These are phyloP conservation scores for Acanthamoeba divionensis DNA, from an alignment of 208 protist species.

Conservation along the genomic window DNA sequence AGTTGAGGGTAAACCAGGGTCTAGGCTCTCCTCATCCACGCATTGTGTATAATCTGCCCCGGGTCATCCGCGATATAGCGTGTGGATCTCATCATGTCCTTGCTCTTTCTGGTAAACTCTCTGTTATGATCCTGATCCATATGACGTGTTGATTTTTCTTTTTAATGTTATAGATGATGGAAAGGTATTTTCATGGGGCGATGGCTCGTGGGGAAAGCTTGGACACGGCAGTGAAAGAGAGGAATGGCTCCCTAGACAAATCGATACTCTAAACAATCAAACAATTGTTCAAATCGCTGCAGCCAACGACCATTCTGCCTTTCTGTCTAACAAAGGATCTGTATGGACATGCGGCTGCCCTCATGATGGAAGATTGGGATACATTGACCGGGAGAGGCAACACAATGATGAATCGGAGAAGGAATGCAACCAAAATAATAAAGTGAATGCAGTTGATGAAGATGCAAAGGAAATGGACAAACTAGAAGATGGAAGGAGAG, in stretches of 20 bases:
- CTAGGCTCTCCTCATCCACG: neutral
- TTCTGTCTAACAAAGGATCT: neutral
- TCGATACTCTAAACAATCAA: neutral
- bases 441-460: neutral
- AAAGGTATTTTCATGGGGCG: constrained; percentile 35
- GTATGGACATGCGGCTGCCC: constrained; percentile 19
- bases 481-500: no score
- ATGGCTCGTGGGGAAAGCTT: constrained; percentile 32
- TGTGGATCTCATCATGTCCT: constrained; percentile 24
- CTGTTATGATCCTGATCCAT: no score
- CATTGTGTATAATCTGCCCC: constrained; percentile 22
- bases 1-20: neutral
- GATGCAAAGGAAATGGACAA: neutral
- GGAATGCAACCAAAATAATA: neutral
- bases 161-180: neutral
- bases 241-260: neutral
- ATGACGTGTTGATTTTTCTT: no score
- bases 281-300: neutral
- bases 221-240: constrained; percentile 9
- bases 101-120: neutral
- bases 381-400: neutral
- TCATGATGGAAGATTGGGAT: neutral
- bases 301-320: neutral
- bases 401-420: no score
- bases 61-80: neutral